Evolutionary conservation across 176 grass and related monocot species (phyloP), one percentile per base, ranked within the genome.

Genomic region (Miscanthus lutarioriparius): DNA sequence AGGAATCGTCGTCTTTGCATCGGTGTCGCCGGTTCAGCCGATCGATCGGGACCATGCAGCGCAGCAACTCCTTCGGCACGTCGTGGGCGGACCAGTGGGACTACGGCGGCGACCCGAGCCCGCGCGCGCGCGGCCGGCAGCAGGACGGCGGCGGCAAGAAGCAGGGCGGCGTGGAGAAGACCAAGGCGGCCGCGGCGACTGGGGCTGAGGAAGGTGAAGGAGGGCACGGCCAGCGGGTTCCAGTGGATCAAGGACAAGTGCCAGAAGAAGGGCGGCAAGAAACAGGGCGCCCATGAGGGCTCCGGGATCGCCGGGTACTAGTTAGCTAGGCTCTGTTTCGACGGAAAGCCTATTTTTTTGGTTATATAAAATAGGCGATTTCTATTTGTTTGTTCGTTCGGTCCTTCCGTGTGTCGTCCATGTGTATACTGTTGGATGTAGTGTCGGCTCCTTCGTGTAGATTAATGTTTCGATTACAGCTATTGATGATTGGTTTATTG

Each of bases 81-180:
- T 93, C 96, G 47, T 98, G 95, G 95, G 95, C 95, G 28, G 95
- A 98, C 86, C 95, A 97, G 93, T 98, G 95, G 92, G 95, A 93
- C 72, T 90, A 86, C 79, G 80, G 90, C 83, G 41, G 88, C 83
- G 85, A 97, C 83, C 75, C 64, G 25, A 82, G 47, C 67, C 77
- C 86, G 12, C 64, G 15, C 5, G 70, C 65, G 7, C 59, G 8
- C 41, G 17, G 48, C 13, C 76, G 84, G 67, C 49, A 35, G 23
- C 33, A 8, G 33, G 56, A 41, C 67, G 39, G 44, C 67, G 68
- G 36, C 62, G 80, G 79, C 51, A 92, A 82, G 82, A 84, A 84
- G 79, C 49, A 77, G 19, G 74, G 81, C 56, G 70, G 77, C 11
- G 76, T 90, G 43, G 93, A 91, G 81, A 98, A 93, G 86, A 92